Evolutionary conservation across 2,329 filamentous ascomycete genomes (phyloP), one percentile per base, ranked within the genome.

Genomic region (Curvularia sp.): DNA sequence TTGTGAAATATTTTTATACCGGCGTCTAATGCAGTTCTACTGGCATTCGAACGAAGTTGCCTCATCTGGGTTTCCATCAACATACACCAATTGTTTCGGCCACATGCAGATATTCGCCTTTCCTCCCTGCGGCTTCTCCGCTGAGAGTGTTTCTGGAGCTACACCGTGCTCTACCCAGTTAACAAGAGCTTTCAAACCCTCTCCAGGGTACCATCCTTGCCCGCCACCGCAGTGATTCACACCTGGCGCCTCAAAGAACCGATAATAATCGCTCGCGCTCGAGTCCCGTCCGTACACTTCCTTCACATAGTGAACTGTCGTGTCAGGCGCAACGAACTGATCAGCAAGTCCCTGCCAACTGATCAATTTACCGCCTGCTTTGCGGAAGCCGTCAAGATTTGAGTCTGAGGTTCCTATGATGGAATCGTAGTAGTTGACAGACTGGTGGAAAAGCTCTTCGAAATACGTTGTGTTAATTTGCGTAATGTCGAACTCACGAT

Each of bases 191-290:
- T 66, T 59, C 2, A 75, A 48, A 8, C 65, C 54, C 57, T 67
- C 55, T 4, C 49, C 60, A 10, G 71, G 72, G 38, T 62, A 55
- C 53, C 63, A 60, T 1, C 73, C 71, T 1, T 42, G 13, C 2
- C 71, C 71, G 18, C 62, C 53, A 1, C 53, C 61, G 53, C 71
- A 74, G 51, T 75, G 73, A 24, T 58, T 61, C 1, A 74, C 66
- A 1, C 71, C 72, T 12, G 72, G 74, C 12, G 72, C 74, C 15
- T 72, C 60, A 38, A 76, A 75, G n/a, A 73, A 55, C 1, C 71
- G 66, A 50, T 65, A 71, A 49, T 64, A 74, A 5, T 74, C 65
- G 22, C 49, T 44, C 9, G 59, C 50, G 6, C 62, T 48, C 1
- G 56, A 8, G 42, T 71, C 59, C 2, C 47, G 49, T 31, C 67